Conservation (phyloP, 208 protist genomes). For the Porcisia hertigi region DNA sequence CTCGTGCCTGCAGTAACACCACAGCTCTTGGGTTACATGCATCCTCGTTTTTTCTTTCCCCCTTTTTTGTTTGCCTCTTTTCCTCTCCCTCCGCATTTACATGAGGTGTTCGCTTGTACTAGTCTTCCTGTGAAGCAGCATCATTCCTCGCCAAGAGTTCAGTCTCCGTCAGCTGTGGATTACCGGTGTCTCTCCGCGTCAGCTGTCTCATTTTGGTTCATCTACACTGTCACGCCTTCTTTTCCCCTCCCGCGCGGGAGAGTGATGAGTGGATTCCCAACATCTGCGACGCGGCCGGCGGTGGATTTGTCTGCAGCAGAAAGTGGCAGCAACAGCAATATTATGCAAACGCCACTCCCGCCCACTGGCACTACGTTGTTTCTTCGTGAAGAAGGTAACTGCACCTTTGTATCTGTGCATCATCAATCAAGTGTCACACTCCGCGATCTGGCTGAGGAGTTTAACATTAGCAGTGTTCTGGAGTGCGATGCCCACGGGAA, state of each 20-base stretch:
- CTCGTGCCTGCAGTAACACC: neutral
- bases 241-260: neutral
- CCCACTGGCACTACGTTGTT: conserved; percentile 45
- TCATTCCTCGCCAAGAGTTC: neutral
- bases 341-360: conserved; percentile 12
- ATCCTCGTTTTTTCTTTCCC: neutral
- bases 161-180: neutral
- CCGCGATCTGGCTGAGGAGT: conserved; percentile 73
- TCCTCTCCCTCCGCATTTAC: neutral
- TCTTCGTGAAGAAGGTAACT: conserved; percentile 47
- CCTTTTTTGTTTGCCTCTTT: neutral
- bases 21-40: neutral
- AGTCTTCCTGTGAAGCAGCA: neutral
- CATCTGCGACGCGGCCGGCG: conserved; percentile 1
- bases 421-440: conserved; percentile 62
- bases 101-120: neutral
- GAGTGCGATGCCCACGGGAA: conserved; percentile 75
- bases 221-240: neutral
- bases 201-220: neutral
- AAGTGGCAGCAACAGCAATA: neutral
- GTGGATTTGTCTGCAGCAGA: neutral
- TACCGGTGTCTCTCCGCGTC: neutral
- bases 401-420: conserved; percentile 49
- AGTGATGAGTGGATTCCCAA: neutral
- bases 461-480: conserved; percentile 80